Evolutionary conservation across 1,284 basidiomycete species (phyloP), one percentile per base, ranked within the genome.

Genomic region (Fomes fomentarius): DNA sequence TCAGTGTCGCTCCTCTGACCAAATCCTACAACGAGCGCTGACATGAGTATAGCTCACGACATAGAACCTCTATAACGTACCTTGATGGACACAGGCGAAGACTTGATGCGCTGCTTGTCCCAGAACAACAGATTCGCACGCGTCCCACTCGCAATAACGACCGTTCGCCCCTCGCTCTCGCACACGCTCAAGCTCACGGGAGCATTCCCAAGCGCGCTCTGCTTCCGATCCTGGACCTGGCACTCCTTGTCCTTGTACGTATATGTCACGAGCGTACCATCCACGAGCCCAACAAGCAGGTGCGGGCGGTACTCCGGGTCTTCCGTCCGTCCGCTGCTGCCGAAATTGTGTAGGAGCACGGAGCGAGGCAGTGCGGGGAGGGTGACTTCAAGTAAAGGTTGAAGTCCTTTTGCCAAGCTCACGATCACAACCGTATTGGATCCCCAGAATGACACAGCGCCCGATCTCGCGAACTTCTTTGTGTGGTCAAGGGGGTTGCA

Each of bases 381-480:
- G 15, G 68, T 65, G 2, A 83, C 78, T 63, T 74, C 75, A 50
- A 75, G 78, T 2, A 80, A 55, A 9, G 75, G 74, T 22, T 63
- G 62, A 37, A 91, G 74, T 3, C 62, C 52, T 4, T 64, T 47
- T 2, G 50, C 69, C 10, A 87, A 66, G 1, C 72, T 69, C 47
- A 90, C 76, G 15, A 96, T 69, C 50, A 85, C 75, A 34, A 95
- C 78, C 21, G 74, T 66, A 56, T 88, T 85, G 1, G 82, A 80
- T 22, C 77, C 78, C 94, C 96, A 98, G 58, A 92, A 92, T 0
- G 87, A 85, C 21, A 91, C 82, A 0, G 83, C 84, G 15, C 87
- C 72, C 37, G 79, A 65, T 11, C 67, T 67, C 2, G 85, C 70
- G 50, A 74, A 86, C 31, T 69, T 64, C 58, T 80, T 79, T 6